Conservation (phyloP, 2,329 filamentous ascomycete genomes). For the Lachnellula arida region DNA sequence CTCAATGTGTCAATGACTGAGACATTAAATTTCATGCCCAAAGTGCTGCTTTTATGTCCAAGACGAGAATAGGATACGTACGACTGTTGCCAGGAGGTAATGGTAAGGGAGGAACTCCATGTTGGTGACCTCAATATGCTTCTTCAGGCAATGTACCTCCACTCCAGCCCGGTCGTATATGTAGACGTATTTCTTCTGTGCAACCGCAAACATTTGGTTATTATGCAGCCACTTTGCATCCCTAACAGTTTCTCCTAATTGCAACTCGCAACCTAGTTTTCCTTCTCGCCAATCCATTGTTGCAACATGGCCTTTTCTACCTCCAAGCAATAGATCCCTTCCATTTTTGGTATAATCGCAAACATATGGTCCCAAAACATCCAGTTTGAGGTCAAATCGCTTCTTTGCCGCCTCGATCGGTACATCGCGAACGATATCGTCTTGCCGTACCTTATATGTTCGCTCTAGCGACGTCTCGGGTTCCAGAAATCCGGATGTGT, state of each 20-base stretch:
- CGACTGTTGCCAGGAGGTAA: constrained; percentile 83
- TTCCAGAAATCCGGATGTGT: constrained; percentile 79
- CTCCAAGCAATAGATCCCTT: constrained; percentile 76
- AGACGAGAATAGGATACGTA: constrained; percentile 39
- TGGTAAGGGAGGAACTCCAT: constrained; percentile 97
- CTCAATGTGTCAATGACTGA: too few relatives aligned
- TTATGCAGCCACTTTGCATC: constrained; percentile 93
- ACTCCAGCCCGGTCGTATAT: constrained; percentile 92
- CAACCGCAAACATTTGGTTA: constrained; percentile 89
- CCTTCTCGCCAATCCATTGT: constrained; percentile 95
- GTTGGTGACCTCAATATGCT: constrained; percentile 85
- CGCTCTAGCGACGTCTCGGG: constrained; percentile 82
- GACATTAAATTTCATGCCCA: too few relatives aligned
- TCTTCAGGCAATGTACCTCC: constrained; percentile 85
- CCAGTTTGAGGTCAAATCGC: constrained; percentile 82
- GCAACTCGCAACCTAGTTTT: constrained; percentile 84
- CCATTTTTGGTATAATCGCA: constrained; percentile 90
- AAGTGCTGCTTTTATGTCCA: too few relatives aligned
- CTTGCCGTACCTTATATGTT: constrained; percentile 89
- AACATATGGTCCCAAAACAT: constrained; percentile 78
- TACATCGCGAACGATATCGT: constrained; percentile 72
- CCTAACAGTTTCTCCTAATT: constrained; percentile 83
- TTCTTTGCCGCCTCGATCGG: constrained; percentile 85
- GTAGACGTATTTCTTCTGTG: constrained; percentile 94
- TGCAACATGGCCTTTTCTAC: constrained; percentile 89